Evolutionary conservation across 208 protist genomes (phyloP).

Genomic region (Phytomonas sp.): DNA sequence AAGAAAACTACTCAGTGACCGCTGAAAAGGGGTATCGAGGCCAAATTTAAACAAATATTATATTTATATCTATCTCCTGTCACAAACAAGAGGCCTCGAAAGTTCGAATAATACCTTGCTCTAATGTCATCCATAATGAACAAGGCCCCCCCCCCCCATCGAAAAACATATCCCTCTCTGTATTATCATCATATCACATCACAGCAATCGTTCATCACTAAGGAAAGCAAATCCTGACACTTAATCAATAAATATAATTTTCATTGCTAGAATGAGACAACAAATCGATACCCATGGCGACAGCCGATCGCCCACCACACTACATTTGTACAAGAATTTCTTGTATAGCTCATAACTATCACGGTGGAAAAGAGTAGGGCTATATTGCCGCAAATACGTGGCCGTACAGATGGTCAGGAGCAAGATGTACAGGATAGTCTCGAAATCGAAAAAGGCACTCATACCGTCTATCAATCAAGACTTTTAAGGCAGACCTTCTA

Average conservation of each 20-base stretch:
- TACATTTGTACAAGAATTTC: constrained; percentile 89
- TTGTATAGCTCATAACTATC: constrained; percentile 77
- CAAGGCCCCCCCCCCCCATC: too few relatives aligned
- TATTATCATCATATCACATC: not conserved
- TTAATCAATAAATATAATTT: constrained; percentile 76
- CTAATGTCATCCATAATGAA: too few relatives aligned
- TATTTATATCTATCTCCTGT: not conserved
- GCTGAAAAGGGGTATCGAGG: not conserved
- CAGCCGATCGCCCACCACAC: constrained; percentile 86
- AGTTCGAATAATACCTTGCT: too few relatives aligned
- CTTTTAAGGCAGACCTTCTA: not conserved
- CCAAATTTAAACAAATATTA: not conserved
- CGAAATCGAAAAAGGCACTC: constrained; percentile 86
- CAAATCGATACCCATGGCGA: constrained; percentile 69
- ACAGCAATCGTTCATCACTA: not conserved
- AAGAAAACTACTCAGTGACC: not conserved
- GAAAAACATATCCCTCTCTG: not conserved
- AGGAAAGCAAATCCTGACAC: not conserved
- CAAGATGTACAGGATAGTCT: constrained; percentile 78
- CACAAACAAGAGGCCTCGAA: not conserved
- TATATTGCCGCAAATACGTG: constrained; percentile 86
- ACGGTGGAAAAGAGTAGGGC: constrained; percentile 79
- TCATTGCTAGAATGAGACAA: constrained; percentile 71
- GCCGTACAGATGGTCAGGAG: constrained; percentile 83
- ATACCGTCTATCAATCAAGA: constrained; percentile 21